A percentile compares a stretch with the other conserved stretches of the same genome.
These are phyloP conservation scores for Cryphonectria naterciae DNA, from an alignment of 2,329 filamentous ascomycete genomes.

Conservation along the genomic window DNA sequence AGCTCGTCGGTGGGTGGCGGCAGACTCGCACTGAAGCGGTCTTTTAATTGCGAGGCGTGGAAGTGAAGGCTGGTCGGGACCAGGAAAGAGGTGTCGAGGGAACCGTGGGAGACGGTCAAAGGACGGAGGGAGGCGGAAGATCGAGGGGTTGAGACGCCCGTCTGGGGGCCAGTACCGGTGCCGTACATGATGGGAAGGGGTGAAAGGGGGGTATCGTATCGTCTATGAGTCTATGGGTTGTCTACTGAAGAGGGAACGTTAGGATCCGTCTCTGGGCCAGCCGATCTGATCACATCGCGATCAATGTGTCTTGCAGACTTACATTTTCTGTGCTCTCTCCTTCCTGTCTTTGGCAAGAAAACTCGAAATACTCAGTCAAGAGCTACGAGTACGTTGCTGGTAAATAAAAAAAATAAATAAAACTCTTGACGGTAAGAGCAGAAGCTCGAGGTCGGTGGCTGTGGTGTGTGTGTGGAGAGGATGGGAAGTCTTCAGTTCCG, in stretches of 20 bases:
- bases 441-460: conserved; percentile 4
- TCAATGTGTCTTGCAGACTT: conserved; percentile 3
- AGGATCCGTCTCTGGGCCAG: conserved; percentile 1
- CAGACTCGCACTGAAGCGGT: conserved; percentile 82
- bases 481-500: neutral
- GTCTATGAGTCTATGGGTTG: conserved; percentile 37
- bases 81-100: conserved; percentile 93
- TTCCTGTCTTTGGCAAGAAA: conserved; percentile 11
- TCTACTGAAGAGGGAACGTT: conserved; percentile 11
- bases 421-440: conserved; percentile 13
- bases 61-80: conserved; percentile 95
- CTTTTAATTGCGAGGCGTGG: conserved; percentile 92
- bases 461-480: neutral
- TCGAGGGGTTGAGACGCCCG: conserved; percentile 94
- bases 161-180: conserved; percentile 81
- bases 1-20: conserved; percentile 95
- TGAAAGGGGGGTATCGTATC: conserved; percentile 44
- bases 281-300: neutral
- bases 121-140: conserved; percentile 91
- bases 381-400: conserved; percentile 25
- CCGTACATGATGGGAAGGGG: conserved; percentile 76
- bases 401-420: neutral
- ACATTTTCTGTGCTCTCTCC: conserved; percentile 20
- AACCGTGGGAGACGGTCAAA: conserved; percentile 87
- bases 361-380: conserved; percentile 31